phyloP scores from a whole-genome alignment of 2,329 filamentous ascomycete species.

The Tolypocladium cylindrosporum region DNA sequence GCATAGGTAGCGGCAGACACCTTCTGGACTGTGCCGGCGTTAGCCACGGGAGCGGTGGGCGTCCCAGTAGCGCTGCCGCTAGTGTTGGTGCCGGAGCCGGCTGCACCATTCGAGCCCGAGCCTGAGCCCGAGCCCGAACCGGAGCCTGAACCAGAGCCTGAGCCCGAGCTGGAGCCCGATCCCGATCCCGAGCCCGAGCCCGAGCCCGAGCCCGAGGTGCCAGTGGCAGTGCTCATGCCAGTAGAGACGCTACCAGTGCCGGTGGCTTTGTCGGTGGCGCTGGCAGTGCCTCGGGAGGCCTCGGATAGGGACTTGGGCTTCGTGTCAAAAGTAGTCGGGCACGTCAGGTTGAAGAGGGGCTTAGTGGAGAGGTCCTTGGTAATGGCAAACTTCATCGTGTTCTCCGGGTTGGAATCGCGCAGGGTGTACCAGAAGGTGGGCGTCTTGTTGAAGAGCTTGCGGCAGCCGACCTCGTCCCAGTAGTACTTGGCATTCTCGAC shows the following conservation, averaged over 20 bases:
- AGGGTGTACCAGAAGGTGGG: slow-evolving; percentile 54
- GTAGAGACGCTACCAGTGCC: slow-evolving; percentile 1
- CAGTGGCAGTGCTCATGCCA: slow-evolving; percentile 1
- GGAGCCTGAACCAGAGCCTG: background rate
- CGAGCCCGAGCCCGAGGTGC: background rate
- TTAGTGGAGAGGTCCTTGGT: slow-evolving; percentile 41
- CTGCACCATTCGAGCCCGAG: slow-evolving; percentile 3
- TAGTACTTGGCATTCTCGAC: slow-evolving; percentile 51
- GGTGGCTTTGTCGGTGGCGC: background rate
- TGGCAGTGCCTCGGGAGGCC: background rate
- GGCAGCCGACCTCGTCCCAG: slow-evolving; percentile 53
- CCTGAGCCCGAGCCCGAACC: background rate
- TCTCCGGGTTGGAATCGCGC: slow-evolving; percentile 50
- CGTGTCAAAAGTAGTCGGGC: slow-evolving; percentile 33
- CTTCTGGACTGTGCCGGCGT: background rate
- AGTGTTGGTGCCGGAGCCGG: slow-evolving; percentile 1
- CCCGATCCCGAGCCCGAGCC: background rate
- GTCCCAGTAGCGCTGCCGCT: background rate
- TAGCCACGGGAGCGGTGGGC: background rate
- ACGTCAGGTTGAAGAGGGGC: slow-evolving; percentile 43
- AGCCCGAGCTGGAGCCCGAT: background rate
- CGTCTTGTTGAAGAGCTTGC: slow-evolving; percentile 42
- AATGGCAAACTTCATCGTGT: slow-evolving; percentile 48
- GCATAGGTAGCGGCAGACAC: background rate
- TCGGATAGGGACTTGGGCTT: slow-evolving; percentile 10